These are phyloP conservation scores for Arthrobotrys entomopaga DNA, from an alignment of 2,329 filamentous ascomycete species.

Conservation along the genomic window DNA sequence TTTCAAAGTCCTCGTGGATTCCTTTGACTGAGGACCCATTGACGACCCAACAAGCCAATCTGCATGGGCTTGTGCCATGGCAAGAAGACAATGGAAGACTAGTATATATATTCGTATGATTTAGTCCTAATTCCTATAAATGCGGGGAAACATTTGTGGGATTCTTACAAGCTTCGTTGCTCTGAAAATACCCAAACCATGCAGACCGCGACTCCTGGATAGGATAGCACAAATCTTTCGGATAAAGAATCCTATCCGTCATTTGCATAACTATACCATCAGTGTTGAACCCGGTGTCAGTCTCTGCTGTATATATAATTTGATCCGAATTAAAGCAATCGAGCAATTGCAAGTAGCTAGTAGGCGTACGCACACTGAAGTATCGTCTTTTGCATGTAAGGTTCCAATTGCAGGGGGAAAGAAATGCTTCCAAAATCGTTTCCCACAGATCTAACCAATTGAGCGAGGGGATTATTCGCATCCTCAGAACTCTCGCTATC, in stretches of 20 bases:
- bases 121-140: no score
- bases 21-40: neutral
- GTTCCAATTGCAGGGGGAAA: constrained; percentile 25
- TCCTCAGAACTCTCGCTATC: neutral
- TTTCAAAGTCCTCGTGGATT: constrained; percentile 25
- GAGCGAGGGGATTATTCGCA: neutral
- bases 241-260: constrained; percentile 30
- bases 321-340: no score
- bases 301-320: no score
- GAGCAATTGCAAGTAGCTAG: no score
- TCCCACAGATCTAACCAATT: constrained; percentile 15
- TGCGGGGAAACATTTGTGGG: neutral
- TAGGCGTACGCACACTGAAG: constrained; percentile 18
- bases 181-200: constrained; percentile 41
- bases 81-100: constrained; percentile 47
- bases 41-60: constrained; percentile 17
- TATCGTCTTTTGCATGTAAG: constrained; percentile 22
- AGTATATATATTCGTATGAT: neutral
- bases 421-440: constrained; percentile 21
- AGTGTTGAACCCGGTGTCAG: neutral
- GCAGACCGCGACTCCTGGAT: constrained; percentile 15
- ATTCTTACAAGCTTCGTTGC: constrained; percentile 44
- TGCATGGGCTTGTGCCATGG: constrained; percentile 34
- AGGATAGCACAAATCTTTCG: constrained; percentile 28
- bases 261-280: constrained; percentile 30